Conservation (phyloP, 345 rosid species). For the Xanthoceras sorbifolium region DNA sequence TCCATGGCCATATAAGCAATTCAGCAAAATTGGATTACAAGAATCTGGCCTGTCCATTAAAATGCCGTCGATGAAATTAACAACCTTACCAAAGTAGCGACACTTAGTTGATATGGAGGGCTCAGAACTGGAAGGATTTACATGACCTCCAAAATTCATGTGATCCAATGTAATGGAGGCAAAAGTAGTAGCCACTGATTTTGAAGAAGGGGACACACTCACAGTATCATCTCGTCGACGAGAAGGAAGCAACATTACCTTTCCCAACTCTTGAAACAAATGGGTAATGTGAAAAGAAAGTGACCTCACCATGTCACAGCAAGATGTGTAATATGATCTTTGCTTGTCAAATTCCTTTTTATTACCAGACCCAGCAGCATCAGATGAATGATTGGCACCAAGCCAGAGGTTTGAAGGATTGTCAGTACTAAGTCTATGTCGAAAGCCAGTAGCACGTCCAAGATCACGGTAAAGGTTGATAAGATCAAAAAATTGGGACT, state of each 20-base stretch:
- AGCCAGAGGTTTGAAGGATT: conserved; percentile 43
- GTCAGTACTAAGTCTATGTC: conserved; percentile 58
- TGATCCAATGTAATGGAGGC: conserved; percentile 80
- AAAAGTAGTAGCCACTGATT: conserved; percentile 75
- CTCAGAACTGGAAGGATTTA: conserved; percentile 53
- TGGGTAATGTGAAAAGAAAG: conserved; percentile 84
- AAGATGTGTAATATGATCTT: conserved; percentile 75
- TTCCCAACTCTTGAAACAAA: conserved; percentile 96
- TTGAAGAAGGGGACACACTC: conserved; percentile 78
- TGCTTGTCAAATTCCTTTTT: conserved; percentile 72
- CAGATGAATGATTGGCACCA: conserved; percentile 55
- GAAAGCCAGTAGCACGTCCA: conserved; percentile 77
- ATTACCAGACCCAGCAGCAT: conserved; percentile 42
- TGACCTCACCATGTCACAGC: conserved; percentile 92
- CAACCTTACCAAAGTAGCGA: conserved; percentile 90
- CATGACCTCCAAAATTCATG: conserved; percentile 74
- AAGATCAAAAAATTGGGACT: conserved; percentile 92
- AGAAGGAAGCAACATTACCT: conserved; percentile 89
- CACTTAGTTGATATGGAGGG: conserved; percentile 76
- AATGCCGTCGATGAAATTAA: conserved; percentile 84
- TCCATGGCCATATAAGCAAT: conserved; percentile 78
- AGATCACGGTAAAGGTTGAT: conserved; percentile 87
- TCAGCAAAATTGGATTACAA: conserved; percentile 80
- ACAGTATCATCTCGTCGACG: conserved; percentile 90
- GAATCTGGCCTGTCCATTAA: conserved; percentile 87